These are phyloP conservation scores for Fusarium sp. DNA, from an alignment of 2,329 filamentous ascomycete genomes.

Conservation along the genomic window DNA sequence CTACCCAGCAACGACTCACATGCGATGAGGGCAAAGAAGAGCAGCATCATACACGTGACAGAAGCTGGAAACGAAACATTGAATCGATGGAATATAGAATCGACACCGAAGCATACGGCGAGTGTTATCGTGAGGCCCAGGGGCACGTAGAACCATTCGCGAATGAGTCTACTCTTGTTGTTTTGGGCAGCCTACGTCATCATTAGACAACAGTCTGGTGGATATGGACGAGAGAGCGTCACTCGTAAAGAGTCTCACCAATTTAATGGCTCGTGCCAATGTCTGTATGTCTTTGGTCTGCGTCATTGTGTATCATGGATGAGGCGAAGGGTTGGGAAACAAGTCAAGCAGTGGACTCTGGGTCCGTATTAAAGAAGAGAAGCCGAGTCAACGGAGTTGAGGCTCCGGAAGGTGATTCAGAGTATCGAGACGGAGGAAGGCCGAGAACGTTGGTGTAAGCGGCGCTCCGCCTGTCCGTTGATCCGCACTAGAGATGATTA, in stretches of 20 bases:
- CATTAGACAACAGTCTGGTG: slow-evolving; percentile 13
- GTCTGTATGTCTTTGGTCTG: slow-evolving; percentile 28
- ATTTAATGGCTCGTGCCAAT: slow-evolving; percentile 35
- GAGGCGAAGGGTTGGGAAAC: not conserved
- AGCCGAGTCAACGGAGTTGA: slow-evolving; percentile 20
- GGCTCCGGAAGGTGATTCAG: slow-evolving; percentile 21
- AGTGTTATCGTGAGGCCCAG: slow-evolving; percentile 56
- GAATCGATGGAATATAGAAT: slow-evolving; percentile 58
- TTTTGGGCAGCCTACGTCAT: slow-evolving; percentile 32
- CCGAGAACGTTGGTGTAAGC: slow-evolving; percentile 18
- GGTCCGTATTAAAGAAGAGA: slow-evolving; percentile 5
- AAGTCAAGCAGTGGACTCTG: slow-evolving; percentile 19
- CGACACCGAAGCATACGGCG: slow-evolving; percentile 57
- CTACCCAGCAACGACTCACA: slow-evolving; percentile 62
- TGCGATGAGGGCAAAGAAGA: slow-evolving; percentile 64
- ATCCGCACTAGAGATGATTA: slow-evolving; percentile 1
- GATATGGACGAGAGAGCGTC: not conserved
- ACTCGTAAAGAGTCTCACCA: slow-evolving; percentile 27
- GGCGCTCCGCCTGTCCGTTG: slow-evolving; percentile 11
- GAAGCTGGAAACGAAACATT: slow-evolving; percentile 69
- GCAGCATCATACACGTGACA: slow-evolving; percentile 67
- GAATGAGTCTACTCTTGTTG: slow-evolving; percentile 32
- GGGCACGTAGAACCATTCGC: slow-evolving; percentile 65
- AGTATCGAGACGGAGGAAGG: slow-evolving; percentile 6
- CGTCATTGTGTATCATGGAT: slow-evolving; percentile 30